A percentile compares a stretch with the other conserved stretches of the same genome.
Conservation (phyloP, 108 stramenopile species). For the Pseudonitzschia multistriata region DNA sequence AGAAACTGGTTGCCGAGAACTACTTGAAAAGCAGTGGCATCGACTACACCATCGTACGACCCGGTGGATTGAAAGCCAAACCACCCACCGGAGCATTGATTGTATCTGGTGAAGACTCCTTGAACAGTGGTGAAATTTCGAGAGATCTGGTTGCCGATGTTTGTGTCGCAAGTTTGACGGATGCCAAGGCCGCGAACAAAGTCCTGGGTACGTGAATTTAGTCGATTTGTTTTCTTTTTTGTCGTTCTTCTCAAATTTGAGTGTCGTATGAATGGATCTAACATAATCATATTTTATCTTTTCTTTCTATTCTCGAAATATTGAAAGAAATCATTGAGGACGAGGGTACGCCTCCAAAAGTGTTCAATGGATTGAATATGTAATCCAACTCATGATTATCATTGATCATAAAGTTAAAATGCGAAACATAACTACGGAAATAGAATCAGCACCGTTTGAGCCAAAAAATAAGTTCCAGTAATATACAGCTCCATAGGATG, state of each 20-base stretch:
- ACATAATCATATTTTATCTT: background rate
- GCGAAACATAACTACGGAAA: too few species aligned
- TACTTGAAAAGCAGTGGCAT: slow-evolving; percentile 58
- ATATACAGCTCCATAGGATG: too few species aligned
- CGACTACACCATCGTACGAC: slow-evolving; percentile 83
- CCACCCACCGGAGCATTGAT: slow-evolving; percentile 45
- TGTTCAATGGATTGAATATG: slow-evolving; percentile 78
- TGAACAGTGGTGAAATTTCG: slow-evolving; percentile 74
- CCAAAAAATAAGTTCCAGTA: too few species aligned
- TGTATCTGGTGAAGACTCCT: slow-evolving; percentile 71
- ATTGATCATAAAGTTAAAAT: too few species aligned
- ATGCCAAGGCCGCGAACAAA: slow-evolving; percentile 70
- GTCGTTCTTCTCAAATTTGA: too few species aligned
- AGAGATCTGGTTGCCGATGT: slow-evolving; percentile 86
- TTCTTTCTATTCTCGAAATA: background rate
- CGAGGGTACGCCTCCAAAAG: slow-evolving; percentile 49
- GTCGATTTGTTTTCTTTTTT: slow-evolving; percentile 16
- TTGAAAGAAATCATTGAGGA: slow-evolving; percentile 66
- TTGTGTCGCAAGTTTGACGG: slow-evolving; percentile 72
- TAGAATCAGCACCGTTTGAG: too few species aligned
- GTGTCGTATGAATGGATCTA: too few species aligned
- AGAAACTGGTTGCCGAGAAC: slow-evolving; percentile 78
- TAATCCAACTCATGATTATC: too few species aligned
- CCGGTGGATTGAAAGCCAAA: slow-evolving; percentile 73
- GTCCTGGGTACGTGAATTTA: slow-evolving; percentile 36